These are phyloP conservation scores for Zygosaccharomyces kombuchaensis DNA, from an alignment of 805 yeast species.

Conservation along the genomic window DNA sequence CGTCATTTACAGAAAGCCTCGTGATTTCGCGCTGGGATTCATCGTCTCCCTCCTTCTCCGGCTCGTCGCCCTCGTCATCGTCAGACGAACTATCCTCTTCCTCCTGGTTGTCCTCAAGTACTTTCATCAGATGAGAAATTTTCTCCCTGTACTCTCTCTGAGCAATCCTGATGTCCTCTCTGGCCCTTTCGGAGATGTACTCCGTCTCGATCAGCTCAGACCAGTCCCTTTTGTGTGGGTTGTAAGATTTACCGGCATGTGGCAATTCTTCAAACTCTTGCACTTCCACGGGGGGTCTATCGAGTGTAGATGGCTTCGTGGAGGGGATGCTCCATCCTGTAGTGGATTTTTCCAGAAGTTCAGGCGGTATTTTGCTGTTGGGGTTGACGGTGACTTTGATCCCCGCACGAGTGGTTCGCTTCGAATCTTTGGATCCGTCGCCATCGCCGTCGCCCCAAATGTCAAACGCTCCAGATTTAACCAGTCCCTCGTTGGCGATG, in stretches of 20 bases:
- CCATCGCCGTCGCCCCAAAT: slow-evolving; percentile 59
- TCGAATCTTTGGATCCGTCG: slow-evolving; percentile 12
- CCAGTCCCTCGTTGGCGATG: slow-evolving; percentile 55
- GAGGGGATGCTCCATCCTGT: slow-evolving; percentile 51
- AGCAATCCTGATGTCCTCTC: slow-evolving; percentile 58
- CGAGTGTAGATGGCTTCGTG: slow-evolving; percentile 51
- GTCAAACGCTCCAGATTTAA: slow-evolving; percentile 51
- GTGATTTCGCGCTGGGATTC: slow-evolving; percentile 28
- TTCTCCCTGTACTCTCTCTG: slow-evolving; percentile 59
- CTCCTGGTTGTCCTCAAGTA: slow-evolving; percentile 56
- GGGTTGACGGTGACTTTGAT: slow-evolving; percentile 23
- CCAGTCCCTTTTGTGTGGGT: slow-evolving; percentile 87
- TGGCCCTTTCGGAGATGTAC: slow-evolving; percentile 56
- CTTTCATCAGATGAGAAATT: slow-evolving; percentile 61
- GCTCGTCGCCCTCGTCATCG: slow-evolving; percentile 33
- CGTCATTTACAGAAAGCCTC: slow-evolving; percentile 65
- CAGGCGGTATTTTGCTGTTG: slow-evolving; percentile 37
- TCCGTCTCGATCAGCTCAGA: slow-evolving; percentile 63
- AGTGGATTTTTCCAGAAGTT: slow-evolving; percentile 38
- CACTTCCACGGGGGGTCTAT: slow-evolving; percentile 49
- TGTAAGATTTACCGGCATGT: slow-evolving; percentile 83
- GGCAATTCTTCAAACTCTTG: slow-evolving; percentile 52
- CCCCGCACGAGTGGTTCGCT: slow-evolving; percentile 29
- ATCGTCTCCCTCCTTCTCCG: slow-evolving; percentile 37
- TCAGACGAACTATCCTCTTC: slow-evolving; percentile 37